Base-by-base conservation (phyloP, 805 yeast species). In the Kodamaea sagamina region DNA sequence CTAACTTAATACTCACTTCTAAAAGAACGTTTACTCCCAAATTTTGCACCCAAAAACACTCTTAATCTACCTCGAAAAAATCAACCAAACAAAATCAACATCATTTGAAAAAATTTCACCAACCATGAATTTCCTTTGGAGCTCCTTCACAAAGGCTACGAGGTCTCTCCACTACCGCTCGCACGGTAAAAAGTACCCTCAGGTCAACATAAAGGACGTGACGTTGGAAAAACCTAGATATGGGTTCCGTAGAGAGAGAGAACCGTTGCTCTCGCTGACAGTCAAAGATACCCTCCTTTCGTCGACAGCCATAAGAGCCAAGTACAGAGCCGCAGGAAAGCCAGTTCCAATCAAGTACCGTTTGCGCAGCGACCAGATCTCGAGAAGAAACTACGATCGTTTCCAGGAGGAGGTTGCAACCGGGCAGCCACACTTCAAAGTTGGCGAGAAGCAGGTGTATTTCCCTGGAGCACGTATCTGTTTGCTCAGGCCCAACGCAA, bases 401-500 rank as follows among this genome's bases (percentile, higher is more conserved):
- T 68, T 66, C 42, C 67, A 71, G 52, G 75, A 77, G 25, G 78
- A 81, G 46, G 74, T 84, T 32, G 80, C 75, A 19, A 66, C 65
- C 41, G 89, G 84, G 31, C 73, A 74, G 50, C 84, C 96, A 2
- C 96, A 89, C 71, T 92, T 89, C 77, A 73, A 72, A 31, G 79
- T 86, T 6, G 99, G 99, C 55, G 83, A 79, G 4, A 80, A 77
- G 51, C 73, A 85, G 49, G 72, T 86, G 7, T 90, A 80, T 61
- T 86, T 92, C 63, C 99, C 99, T 24, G 81, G 81, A 48, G 96
- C 95, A 1, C 74, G 92, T 48, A 73, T 92, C 28, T 79, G 86
- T 39, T 71, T 92, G 24, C 68, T 93, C 49, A 78, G 96, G 59
- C 96, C 97, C 32, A 86, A 86, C 57, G 97, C 98, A n/a, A 87